Percentiles rank a stretch among this genome's conserved stretches.
phyloP scores from a whole-genome alignment of 768 basidiomycete genomes.

The Cubamyces lactineus region DNA sequence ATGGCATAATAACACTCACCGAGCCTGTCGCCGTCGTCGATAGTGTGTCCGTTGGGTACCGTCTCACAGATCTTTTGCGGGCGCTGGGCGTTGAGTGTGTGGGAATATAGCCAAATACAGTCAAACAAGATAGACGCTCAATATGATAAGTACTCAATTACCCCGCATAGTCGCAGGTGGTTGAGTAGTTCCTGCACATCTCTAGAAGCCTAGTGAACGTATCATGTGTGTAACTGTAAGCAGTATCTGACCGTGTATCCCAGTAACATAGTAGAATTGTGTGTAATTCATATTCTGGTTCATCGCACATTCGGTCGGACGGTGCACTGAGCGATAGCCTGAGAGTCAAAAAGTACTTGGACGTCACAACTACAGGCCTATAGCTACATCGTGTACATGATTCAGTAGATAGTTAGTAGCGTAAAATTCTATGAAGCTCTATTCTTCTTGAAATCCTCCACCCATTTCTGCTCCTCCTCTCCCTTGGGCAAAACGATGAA shows the following conservation, averaged over 20 bases:
- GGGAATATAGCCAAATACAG: slow-evolving; percentile 13
- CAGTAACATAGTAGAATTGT: too few species aligned
- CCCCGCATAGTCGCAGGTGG: too few species aligned
- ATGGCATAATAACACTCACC: slow-evolving; percentile 57
- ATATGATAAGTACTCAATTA: too few species aligned
- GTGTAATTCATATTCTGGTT: too few species aligned
- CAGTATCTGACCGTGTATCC: too few species aligned
- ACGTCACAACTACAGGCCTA: neutral
- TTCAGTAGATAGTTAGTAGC: neutral
- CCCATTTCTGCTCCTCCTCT: slow-evolving; percentile 78
- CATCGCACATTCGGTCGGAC: too few species aligned
- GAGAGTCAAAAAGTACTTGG: too few species aligned
- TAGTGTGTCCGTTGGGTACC: slow-evolving; percentile 29
- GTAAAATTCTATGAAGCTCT: slow-evolving; percentile 2
- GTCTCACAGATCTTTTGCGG: slow-evolving; percentile 14
- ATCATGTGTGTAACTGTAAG: too few species aligned
- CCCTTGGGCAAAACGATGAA: slow-evolving; percentile 83
- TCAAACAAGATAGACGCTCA: slow-evolving; percentile 12
- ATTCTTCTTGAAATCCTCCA: slow-evolving; percentile 76
- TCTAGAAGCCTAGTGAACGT: too few species aligned
- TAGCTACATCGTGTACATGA: neutral
- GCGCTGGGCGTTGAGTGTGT: slow-evolving; percentile 20
- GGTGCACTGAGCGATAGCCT: too few species aligned
- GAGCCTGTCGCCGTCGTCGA: slow-evolving; percentile 65
- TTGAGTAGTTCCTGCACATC: too few species aligned